These are phyloP conservation scores for Sclerotinia spermophila DNA, from an alignment of 2,329 filamentous ascomycete genomes.

Conservation along the genomic window DNA sequence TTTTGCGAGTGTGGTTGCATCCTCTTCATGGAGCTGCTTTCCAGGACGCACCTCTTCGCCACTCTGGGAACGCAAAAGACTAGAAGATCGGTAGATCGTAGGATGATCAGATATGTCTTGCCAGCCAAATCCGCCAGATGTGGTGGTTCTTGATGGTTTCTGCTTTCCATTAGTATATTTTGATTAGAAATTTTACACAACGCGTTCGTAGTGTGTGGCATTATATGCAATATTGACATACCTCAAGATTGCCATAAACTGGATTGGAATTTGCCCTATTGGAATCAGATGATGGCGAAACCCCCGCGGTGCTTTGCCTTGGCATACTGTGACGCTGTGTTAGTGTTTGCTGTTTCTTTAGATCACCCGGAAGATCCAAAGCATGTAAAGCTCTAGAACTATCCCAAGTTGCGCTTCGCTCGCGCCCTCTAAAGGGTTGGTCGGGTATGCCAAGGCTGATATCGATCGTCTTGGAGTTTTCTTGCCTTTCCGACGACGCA, in stretches of 20 bases:
- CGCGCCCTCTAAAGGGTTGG: constrained; percentile 11
- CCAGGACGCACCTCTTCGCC: constrained; percentile 1
- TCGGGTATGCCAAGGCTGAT: not conserved
- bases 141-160: constrained; percentile 11
- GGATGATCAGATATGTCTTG: constrained; percentile 25
- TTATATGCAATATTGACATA: not conserved
- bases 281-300: constrained; percentile 12
- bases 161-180: constrained; percentile 11
- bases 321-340: constrained; percentile 8
- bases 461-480: not conserved
- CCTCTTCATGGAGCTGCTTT: constrained; percentile 16
- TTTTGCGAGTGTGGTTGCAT: constrained; percentile 12
- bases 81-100: not conserved
- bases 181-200: not conserved
- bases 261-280: not conserved
- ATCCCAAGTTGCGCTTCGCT: constrained; percentile 19
- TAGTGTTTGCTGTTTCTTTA: not conserved
- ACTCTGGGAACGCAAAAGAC: constrained; percentile 1
- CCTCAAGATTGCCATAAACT: constrained; percentile 6
- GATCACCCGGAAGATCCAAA: not conserved
- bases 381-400: constrained; percentile 16
- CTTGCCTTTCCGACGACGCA: not conserved
- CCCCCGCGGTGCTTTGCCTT: not conserved
- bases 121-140: constrained; percentile 25
- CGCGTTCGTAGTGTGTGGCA: too few relatives aligned